Evolutionary conservation across 2,329 filamentous ascomycete genomes (phyloP).

Genomic region (Arachnopeziza araneosa): DNA sequence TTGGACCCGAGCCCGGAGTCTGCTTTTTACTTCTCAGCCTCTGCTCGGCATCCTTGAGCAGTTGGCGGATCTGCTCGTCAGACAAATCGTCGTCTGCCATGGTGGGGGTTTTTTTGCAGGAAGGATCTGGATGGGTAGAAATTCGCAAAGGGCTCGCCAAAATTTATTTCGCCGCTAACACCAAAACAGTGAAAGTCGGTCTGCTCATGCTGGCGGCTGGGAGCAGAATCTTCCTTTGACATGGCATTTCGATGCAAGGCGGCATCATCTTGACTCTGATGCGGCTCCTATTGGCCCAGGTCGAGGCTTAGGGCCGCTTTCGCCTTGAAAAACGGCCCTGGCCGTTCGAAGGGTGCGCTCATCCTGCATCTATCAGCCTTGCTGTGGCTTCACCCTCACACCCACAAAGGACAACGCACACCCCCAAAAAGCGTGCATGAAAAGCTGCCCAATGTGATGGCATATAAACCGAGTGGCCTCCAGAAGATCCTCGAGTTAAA

Average conservation of each 20-base stretch:
- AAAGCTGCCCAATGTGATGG: slow-evolving; percentile 19
- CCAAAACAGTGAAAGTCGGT: background rate
- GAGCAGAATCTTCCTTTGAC: background rate
- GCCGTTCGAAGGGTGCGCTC: background rate
- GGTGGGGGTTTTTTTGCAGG: background rate
- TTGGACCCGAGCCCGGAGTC: background rate
- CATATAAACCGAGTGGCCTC: slow-evolving; percentile 11
- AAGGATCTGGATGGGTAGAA: background rate
- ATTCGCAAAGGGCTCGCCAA: background rate
- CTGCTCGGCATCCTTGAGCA: slow-evolving; percentile 58
- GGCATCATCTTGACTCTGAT: background rate
- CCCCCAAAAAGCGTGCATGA: slow-evolving; percentile 7
- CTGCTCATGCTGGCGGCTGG: background rate
- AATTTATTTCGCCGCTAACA: background rate
- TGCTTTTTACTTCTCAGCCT: slow-evolving; percentile 41
- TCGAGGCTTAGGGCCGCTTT: background rate
- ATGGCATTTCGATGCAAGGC: background rate
- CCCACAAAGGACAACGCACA: slow-evolving; percentile 5
- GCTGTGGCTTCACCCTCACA: background rate
- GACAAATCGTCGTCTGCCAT: slow-evolving; percentile 43
- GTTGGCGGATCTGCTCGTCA: slow-evolving; percentile 57
- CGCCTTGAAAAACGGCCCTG: background rate
- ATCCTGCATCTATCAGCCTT: background rate
- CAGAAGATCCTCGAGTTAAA: background rate
- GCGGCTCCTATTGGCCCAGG: background rate